Percentiles rank a stretch among this genome's conserved stretches.
These are phyloP conservation scores for Aspergillus udagawae DNA, from an alignment of 2,329 filamentous ascomycete genomes.

Conservation along the genomic window DNA sequence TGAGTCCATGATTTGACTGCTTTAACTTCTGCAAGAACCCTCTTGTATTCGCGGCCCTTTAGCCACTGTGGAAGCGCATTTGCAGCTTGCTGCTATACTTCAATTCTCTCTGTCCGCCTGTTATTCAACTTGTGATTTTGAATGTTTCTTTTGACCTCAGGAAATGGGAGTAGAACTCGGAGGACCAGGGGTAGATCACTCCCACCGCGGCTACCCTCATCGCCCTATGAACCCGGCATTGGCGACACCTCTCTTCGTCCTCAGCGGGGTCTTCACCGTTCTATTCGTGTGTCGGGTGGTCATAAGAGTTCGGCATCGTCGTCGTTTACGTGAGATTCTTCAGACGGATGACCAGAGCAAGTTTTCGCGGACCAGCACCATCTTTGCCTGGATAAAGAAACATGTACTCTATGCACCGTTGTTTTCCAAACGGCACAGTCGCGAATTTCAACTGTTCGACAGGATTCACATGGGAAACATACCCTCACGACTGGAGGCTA, in stretches of 20 bases:
- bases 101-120: not conserved
- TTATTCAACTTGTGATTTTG: not conserved
- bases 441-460: slow-evolving; percentile 60
- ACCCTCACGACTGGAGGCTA: slow-evolving; percentile 68
- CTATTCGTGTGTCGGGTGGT: slow-evolving; percentile 22
- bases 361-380: slow-evolving; percentile 11
- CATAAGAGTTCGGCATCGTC: slow-evolving; percentile 22
- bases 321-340: slow-evolving; percentile 17
- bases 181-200: slow-evolving; percentile 21
- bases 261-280: slow-evolving; percentile 20
- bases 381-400: slow-evolving; percentile 32
- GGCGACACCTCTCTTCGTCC: slow-evolving; percentile 28
- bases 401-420: slow-evolving; percentile 58
- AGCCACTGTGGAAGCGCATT: not conserved
- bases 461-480: slow-evolving; percentile 68
- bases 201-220: slow-evolving; percentile 16
- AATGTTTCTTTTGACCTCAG: not conserved
- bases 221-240: slow-evolving; percentile 28
- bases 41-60: not conserved
- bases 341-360: slow-evolving; percentile 19
- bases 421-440: slow-evolving; percentile 67
- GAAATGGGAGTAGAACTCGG: slow-evolving; percentile 30
- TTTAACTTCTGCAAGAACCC: not conserved
- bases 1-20: not conserved
- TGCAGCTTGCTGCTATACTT: slow-evolving; percentile 3